Evolutionary conservation across 2,329 filamentous ascomycete species (phyloP).

Genomic region (Raffaelea arxii): DNA sequence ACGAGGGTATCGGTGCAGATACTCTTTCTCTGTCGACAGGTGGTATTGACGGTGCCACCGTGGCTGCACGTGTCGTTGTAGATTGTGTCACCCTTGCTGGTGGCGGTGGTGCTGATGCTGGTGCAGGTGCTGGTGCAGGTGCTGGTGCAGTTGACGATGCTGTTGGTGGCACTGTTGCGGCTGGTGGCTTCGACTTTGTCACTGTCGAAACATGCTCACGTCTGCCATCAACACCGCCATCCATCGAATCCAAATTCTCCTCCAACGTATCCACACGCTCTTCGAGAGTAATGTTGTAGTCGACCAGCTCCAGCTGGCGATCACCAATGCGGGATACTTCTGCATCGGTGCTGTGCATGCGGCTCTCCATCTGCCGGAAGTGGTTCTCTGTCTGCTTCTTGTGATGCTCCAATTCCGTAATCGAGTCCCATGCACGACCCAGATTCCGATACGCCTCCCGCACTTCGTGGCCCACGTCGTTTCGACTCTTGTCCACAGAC

Average conservation of each 20-base stretch:
- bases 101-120: slow-evolving; percentile 17
- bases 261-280: slow-evolving; percentile 43
- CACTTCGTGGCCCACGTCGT: slow-evolving; percentile 41
- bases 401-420: slow-evolving; percentile 33
- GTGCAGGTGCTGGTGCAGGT: neutral
- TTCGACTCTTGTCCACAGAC: slow-evolving; percentile 39
- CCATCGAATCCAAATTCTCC: too few species aligned
- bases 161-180: neutral
- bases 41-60: neutral
- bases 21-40: too few species aligned
- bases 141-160: slow-evolving; percentile 9
- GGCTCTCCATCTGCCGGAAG: slow-evolving; percentile 29
- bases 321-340: slow-evolving; percentile 36
- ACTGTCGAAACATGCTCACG: too few species aligned
- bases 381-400: slow-evolving; percentile 26
- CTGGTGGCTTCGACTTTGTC: neutral
- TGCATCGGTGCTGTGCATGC: slow-evolving; percentile 28
- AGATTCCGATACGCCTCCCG: slow-evolving; percentile 46
- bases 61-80: neutral
- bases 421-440: slow-evolving; percentile 42
- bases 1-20: too few species aligned
- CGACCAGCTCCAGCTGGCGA: slow-evolving; percentile 38
- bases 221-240: too few species aligned
- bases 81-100: slow-evolving; percentile 12
- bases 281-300: slow-evolving; percentile 41